Percentiles rank a stretch among this genome's conserved stretches.
These are phyloP conservation scores for Aspergillus sp. DNA, from an alignment of 2,329 filamentous ascomycete genomes.

Conservation along the genomic window DNA sequence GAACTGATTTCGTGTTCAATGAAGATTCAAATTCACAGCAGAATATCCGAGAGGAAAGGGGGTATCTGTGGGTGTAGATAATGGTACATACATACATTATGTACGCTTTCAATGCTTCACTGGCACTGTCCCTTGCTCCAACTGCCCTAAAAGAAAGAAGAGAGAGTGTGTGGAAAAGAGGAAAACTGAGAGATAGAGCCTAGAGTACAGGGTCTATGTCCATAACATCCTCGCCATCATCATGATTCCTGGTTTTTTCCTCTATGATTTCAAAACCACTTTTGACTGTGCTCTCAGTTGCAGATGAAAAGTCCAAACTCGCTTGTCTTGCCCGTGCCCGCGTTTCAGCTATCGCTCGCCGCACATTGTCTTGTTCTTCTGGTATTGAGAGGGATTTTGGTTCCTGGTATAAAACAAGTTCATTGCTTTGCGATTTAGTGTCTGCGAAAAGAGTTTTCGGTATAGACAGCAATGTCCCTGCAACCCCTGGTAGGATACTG, in stretches of 20 bases:
- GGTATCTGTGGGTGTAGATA: neutral
- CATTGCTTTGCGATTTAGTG: slow-evolving; percentile 51
- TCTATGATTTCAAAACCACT: slow-evolving; percentile 8
- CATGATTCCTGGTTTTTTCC: neutral
- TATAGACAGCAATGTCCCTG: slow-evolving; percentile 67
- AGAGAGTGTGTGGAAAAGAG: no score
- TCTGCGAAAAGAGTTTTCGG: slow-evolving; percentile 60
- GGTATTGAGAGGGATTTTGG: slow-evolving; percentile 70
- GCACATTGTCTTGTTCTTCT: slow-evolving; percentile 64
- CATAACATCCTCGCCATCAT: neutral
- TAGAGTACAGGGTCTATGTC: neutral
- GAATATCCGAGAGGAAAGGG: neutral
- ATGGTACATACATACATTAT: neutral
- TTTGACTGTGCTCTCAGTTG: no score
- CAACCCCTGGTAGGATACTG: slow-evolving; percentile 77
- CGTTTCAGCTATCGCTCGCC: slow-evolving; percentile 71
- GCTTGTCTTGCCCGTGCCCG: neutral
- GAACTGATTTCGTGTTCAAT: neutral
- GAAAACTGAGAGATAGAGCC: no score
- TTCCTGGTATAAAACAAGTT: slow-evolving; percentile 75
- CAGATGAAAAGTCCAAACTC: no score
- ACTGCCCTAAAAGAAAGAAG: no score
- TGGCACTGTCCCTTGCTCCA: no score
- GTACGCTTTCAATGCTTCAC: neutral
- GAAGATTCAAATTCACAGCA: neutral